Percentiles rank a stretch among this genome's conserved stretches.
Evolutionary conservation across 148 eudicot genomes (phyloP).

Genomic region (Rhododendron kiyosumense): DNA sequence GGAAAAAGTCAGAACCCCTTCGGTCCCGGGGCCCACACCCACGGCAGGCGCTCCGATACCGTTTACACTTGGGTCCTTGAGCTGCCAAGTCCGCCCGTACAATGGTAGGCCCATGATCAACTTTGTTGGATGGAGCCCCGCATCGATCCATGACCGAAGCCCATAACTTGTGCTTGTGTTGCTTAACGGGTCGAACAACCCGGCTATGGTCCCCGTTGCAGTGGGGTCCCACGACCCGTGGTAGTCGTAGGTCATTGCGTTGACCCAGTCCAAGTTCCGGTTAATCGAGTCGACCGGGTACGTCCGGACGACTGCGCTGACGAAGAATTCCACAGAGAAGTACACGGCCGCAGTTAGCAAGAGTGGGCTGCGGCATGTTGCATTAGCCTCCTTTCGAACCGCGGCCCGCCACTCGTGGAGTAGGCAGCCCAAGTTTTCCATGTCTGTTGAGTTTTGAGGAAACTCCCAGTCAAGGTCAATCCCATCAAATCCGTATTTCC

Average conservation of each 20-base stretch:
- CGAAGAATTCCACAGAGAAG: constrained; percentile 24
- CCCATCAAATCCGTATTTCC: constrained; percentile 43
- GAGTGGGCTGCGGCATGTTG: constrained; percentile 21
- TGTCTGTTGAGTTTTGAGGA: constrained; percentile 30
- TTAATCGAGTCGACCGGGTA: constrained; percentile 27
- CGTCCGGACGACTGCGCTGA: constrained; percentile 2
- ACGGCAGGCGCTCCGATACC: constrained; percentile 39
- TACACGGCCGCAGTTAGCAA: constrained; percentile 42
- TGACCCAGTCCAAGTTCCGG: constrained; percentile 42
- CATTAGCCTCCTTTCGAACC: constrained; percentile 28
- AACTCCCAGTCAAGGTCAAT: constrained; percentile 53
- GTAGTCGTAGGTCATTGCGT: constrained; percentile 46
- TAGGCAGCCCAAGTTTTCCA: constrained; percentile 26
- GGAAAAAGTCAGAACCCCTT: constrained; percentile 17
- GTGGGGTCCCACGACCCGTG: constrained; percentile 36
- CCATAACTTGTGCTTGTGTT: constrained; percentile 43
- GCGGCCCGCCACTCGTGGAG: constrained; percentile 42
- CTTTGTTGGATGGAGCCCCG: constrained; percentile 28
- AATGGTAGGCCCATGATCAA: constrained; percentile 56
- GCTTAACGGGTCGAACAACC: constrained; percentile 30
- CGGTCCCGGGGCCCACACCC: constrained; percentile 32
- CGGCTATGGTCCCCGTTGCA: constrained; percentile 34
- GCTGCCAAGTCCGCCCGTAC: constrained; percentile 48
- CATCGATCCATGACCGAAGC: constrained; percentile 39
- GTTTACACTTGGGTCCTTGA: constrained; percentile 23